These are phyloP conservation scores for Zizania latifolia DNA, from an alignment of 176 grass and related monocot genomes.

Conservation along the genomic window DNA sequence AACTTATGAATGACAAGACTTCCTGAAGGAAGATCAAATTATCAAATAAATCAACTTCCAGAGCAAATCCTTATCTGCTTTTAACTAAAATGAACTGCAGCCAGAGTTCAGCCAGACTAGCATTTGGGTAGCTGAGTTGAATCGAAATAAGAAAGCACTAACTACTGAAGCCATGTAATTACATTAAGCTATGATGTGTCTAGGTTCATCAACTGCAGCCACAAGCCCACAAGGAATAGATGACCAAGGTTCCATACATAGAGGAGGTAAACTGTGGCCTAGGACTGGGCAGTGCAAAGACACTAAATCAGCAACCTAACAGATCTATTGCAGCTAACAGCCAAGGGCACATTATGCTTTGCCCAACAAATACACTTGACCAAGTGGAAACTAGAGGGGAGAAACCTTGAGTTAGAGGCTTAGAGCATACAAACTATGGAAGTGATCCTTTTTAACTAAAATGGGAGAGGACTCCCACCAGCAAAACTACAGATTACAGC, in stretches of 20 bases:
- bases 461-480: not conserved
- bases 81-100: not conserved
- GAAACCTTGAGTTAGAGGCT: not conserved
- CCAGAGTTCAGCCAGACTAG: too few species aligned
- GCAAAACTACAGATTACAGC: not conserved
- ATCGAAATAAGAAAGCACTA: too few species aligned
- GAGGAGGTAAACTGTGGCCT: not conserved
- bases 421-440: not conserved
- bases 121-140: not conserved
- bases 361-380: not conserved
- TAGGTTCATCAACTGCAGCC: not conserved
- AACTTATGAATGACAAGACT: not conserved
- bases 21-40: not conserved
- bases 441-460: not conserved
- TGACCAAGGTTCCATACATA: not conserved
- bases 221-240: not conserved
- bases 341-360: too few species aligned
- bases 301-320: not conserved
- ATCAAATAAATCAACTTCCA: not conserved
- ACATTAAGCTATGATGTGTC: not conserved
- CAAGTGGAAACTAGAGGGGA: not conserved
- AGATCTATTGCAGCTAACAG: not conserved
- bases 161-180: too few species aligned
- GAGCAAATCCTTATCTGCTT: not conserved
- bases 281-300: not conserved